These are phyloP conservation scores for Populus alba DNA, from an alignment of 345 rosid species.

Conservation along the genomic window DNA sequence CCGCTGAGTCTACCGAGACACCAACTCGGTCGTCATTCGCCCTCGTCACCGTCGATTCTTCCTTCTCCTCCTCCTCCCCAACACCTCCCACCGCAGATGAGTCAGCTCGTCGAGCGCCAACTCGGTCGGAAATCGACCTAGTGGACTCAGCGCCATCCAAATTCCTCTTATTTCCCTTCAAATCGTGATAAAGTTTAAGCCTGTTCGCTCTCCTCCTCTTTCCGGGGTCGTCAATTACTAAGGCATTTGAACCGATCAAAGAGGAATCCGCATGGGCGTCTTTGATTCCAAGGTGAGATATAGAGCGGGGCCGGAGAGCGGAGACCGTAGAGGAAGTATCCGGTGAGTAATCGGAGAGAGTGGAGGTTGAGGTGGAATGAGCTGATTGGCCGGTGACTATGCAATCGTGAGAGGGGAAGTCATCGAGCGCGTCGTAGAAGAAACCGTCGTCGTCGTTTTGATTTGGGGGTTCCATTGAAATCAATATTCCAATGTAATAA, in stretches of 20 bases:
- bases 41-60: constrained; percentile 29
- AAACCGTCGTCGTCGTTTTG: constrained; percentile 15
- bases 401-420: constrained; percentile 56
- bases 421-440: constrained; percentile 60
- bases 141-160: constrained; percentile 23
- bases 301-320: constrained; percentile 35
- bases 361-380: constrained; percentile 27
- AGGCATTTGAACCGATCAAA: background rate
- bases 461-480: constrained; percentile 32
- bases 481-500: background rate
- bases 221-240: background rate
- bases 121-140: constrained; percentile 11
- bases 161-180: constrained; percentile 30
- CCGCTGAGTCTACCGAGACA: constrained; percentile 14
- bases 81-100: background rate
- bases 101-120: background rate
- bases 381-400: constrained; percentile 23
- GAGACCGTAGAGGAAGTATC: constrained; percentile 23
- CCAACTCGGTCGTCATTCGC: constrained; percentile 9
- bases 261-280: constrained; percentile 12
- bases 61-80: constrained; percentile 9
- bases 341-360: constrained; percentile 6
- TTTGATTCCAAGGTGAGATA: constrained; percentile 11
- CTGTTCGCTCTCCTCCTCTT: constrained; percentile 20
- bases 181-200: constrained; percentile 17